Percentiles rank a stretch among this genome's conserved stretches.
These are phyloP conservation scores for Novymonas esmeraldas DNA, from an alignment of 208 protist species.

Conservation along the genomic window DNA sequence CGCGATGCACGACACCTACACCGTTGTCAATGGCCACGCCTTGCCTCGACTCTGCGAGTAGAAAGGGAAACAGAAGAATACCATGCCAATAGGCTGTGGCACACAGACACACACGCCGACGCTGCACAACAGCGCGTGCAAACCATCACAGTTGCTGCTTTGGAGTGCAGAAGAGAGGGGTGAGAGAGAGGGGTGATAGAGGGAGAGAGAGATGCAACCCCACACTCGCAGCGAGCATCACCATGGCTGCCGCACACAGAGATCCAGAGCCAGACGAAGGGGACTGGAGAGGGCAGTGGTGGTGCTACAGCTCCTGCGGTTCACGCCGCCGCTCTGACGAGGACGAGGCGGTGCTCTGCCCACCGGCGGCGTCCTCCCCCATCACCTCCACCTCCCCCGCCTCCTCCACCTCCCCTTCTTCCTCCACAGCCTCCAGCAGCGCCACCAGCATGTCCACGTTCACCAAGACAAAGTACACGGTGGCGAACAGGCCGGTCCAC, in stretches of 20 bases:
- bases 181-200: not conserved
- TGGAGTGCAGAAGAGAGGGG: not conserved
- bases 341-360: not conserved
- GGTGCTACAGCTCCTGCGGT: conserved; percentile 1
- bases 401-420: conserved; percentile 39
- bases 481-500: conserved; percentile 63
- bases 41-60: not conserved
- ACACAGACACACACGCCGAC: not conserved
- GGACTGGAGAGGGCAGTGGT: not conserved
- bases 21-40: not conserved
- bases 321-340: not conserved
- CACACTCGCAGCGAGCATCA: too few relatives aligned
- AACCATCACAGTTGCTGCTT: not conserved
- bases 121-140: too few relatives aligned
- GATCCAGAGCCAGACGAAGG: not conserved
- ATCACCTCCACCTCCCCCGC: not conserved
- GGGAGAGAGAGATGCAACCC: too few relatives aligned
- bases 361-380: not conserved
- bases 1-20: too few relatives aligned
- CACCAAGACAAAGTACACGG: conserved; percentile 65
- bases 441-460: conserved; percentile 68
- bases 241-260: too few relatives aligned
- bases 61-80: not conserved
- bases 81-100: not conserved
- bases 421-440: conserved; percentile 37